Conservation (phyloP, 257 asterid species). For the Leonotis leonurus region DNA sequence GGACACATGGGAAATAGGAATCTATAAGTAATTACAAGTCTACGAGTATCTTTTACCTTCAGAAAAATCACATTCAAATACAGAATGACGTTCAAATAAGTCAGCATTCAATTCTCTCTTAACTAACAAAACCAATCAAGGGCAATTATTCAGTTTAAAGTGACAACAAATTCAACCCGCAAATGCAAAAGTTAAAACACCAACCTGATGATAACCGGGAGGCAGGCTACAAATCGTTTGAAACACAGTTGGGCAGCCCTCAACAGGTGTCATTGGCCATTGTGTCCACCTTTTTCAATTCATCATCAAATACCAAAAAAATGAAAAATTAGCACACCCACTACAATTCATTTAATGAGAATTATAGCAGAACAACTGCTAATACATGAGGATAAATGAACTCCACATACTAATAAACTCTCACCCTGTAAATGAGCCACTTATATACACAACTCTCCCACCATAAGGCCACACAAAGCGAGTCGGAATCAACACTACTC, state of each 20-base stretch:
- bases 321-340: constrained; percentile 14
- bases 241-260: constrained; percentile 80
- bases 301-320: background rate
- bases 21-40: no score
- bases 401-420: constrained; percentile 15
- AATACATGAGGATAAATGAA: background rate
- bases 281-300: constrained; percentile 60
- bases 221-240: constrained; percentile 71
- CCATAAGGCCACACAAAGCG: constrained; percentile 82
- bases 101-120: background rate
- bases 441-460: constrained; percentile 62
- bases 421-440: constrained; percentile 79
- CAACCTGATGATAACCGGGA: constrained; percentile 79
- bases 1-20: no score
- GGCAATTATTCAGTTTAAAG: background rate
- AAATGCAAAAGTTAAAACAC: constrained; percentile 19
- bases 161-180: background rate
- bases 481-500: constrained; percentile 45
- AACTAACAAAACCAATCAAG: background rate
- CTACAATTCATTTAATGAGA: background rate
- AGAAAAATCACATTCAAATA: background rate
- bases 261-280: constrained; percentile 81
- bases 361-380: background rate
- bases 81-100: background rate
- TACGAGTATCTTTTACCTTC: background rate